Evolutionary conservation across 1,139 yeast species (phyloP).

Genomic region (Wickerhamiella pararugosa): DNA sequence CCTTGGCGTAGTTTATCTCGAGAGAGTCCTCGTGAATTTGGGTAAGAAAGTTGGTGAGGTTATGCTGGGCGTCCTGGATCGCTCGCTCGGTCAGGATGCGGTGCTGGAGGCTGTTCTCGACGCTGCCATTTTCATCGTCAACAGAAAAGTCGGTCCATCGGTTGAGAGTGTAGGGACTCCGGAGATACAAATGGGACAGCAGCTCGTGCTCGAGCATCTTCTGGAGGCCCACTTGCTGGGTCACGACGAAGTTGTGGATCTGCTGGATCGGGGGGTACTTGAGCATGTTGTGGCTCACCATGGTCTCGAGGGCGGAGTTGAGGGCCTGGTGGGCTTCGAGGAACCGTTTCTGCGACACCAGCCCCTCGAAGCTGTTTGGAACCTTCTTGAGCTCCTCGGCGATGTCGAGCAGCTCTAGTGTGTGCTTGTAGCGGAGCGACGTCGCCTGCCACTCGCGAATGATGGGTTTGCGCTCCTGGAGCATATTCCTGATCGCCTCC

Average conservation of each 20-base stretch:
- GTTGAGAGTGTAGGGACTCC: conserved; percentile 28
- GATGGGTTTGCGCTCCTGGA: conserved; percentile 40
- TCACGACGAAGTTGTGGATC: conserved; percentile 41
- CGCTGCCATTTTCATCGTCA: background rate
- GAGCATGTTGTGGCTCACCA: conserved; percentile 48
- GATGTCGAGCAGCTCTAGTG: conserved; percentile 57
- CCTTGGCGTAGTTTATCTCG: conserved; percentile 12
- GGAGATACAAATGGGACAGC: conserved; percentile 56
- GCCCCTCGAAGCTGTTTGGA: conserved; percentile 51
- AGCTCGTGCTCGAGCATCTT: conserved; percentile 67
- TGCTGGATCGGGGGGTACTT: conserved; percentile 45
- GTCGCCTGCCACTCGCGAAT: conserved; percentile 51
- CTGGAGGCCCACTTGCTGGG: conserved; percentile 47
- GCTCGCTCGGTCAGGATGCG: background rate
- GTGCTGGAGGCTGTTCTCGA: conserved; percentile 1
- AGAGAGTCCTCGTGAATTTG: conserved; percentile 15
- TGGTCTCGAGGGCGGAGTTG: conserved; percentile 38
- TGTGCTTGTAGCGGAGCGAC: conserved; percentile 47
- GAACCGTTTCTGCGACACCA: conserved; percentile 52
- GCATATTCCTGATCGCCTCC: conserved; percentile 33
- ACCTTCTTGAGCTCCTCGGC: conserved; percentile 45
- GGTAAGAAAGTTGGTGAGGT: conserved; percentile 33
- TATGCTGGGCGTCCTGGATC: conserved; percentile 16
- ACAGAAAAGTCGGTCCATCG: conserved; percentile 23
- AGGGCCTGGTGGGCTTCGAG: conserved; percentile 53